phyloP scores from a whole-genome alignment of 2,329 filamentous ascomycete species.

The Sphaceloma murrayae region DNA sequence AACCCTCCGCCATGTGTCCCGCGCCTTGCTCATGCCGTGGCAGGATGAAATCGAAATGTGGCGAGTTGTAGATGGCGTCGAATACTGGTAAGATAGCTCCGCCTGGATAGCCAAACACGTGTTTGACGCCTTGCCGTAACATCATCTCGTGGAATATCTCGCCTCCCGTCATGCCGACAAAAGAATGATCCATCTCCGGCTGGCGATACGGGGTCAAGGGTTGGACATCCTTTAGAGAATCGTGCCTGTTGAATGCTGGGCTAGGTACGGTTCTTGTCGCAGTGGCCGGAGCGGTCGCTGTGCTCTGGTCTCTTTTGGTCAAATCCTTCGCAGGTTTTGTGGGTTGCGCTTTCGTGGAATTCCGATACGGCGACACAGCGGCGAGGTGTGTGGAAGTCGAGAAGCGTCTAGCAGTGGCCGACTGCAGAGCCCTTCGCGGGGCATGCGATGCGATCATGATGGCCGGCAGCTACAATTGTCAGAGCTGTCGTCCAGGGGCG shows the following conservation, averaged over 20 bases:
- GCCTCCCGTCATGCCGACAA: slow-evolving; percentile 90
- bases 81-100: slow-evolving; percentile 96
- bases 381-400: slow-evolving; percentile 33
- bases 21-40: slow-evolving; percentile 96
- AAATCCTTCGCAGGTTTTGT: slow-evolving; percentile 20
- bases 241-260: slow-evolving; percentile 43
- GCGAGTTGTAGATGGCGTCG: slow-evolving; percentile 97
- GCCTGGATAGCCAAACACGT: slow-evolving; percentile 80
- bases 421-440: slow-evolving; percentile 31
- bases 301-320: slow-evolving; percentile 36
- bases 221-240: slow-evolving; percentile 34
- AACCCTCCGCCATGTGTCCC: slow-evolving; percentile 97
- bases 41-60: slow-evolving; percentile 91
- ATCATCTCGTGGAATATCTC: slow-evolving; percentile 99
- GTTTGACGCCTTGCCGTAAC: slow-evolving; percentile 82
- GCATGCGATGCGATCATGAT: slow-evolving; percentile 28
- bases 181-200: slow-evolving; percentile 49
- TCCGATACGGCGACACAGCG: slow-evolving; percentile 38
- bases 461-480: too few relatives aligned
- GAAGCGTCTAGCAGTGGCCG: slow-evolving; percentile 35
- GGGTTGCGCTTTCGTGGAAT: slow-evolving; percentile 19
- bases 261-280: slow-evolving; percentile 33
- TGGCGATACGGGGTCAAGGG: slow-evolving; percentile 39
- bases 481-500: too few relatives aligned
- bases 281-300: slow-evolving; percentile 32